Percentiles rank a stretch among this genome's conserved stretches.
phyloP scores from a whole-genome alignment of 495 filamentous ascomycete species.

The Massariosphaeria phaeospora region DNA sequence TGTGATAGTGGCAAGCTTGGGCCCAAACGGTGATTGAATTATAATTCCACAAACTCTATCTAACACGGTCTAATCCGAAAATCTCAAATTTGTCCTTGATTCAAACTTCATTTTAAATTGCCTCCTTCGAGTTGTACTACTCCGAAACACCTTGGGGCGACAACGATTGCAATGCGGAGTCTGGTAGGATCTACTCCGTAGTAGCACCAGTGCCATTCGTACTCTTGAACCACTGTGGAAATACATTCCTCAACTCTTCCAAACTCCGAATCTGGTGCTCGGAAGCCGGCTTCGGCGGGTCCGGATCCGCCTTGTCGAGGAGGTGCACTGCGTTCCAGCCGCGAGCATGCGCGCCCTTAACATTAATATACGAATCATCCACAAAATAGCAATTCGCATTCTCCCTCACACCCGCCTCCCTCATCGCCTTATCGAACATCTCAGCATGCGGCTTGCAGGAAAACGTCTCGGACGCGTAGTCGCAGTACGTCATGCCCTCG shows the following conservation, averaged over 20 bases:
- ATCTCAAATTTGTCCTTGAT: too few relatives aligned
- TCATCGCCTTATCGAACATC: constrained; percentile 76
- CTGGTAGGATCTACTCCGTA: too few relatives aligned
- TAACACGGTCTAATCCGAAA: too few relatives aligned
- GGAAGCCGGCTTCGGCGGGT: constrained; percentile 56
- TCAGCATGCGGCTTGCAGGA: constrained; percentile 78
- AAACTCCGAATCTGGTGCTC: constrained; percentile 66
- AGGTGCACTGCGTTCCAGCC: constrained; percentile 80
- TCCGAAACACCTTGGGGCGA: too few relatives aligned
- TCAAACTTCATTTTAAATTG: too few relatives aligned
- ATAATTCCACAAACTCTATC: too few relatives aligned
- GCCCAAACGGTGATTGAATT: too few relatives aligned
- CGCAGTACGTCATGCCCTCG: constrained; percentile 88
- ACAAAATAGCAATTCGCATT: constrained; percentile 73
- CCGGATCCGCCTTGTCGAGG: constrained; percentile 62
- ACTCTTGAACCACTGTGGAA: constrained; percentile 73
- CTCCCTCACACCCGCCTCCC: constrained; percentile 42
- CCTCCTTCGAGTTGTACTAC: too few relatives aligned
- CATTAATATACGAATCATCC: constrained; percentile 79
- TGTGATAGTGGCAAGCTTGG: too few relatives aligned
- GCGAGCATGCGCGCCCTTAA: constrained; percentile 60
- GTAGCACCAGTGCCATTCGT: too few relatives aligned
- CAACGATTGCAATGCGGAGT: too few relatives aligned
- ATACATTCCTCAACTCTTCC: constrained; percentile 64
- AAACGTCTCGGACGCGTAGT: constrained; percentile 64